A percentile compares a stretch with the other conserved stretches of the same genome.
Evolutionary conservation across 768 basidiomycete species (phyloP).

Genomic region (Boletellus ananiceps): DNA sequence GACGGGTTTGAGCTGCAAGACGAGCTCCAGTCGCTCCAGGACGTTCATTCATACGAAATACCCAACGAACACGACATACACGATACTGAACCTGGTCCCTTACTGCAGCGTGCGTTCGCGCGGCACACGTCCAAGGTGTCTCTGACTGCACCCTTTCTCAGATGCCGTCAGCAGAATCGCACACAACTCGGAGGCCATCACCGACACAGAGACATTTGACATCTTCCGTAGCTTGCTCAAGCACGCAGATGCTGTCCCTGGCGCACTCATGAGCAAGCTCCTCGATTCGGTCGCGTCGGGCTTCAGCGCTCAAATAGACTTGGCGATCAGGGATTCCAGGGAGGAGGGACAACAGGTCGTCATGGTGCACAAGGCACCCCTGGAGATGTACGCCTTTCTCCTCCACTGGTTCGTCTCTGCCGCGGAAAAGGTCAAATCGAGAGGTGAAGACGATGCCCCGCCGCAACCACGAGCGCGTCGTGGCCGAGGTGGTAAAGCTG

Average conservation of each 20-base stretch:
- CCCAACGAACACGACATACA: slow-evolving; percentile 62
- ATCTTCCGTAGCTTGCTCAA: slow-evolving; percentile 81
- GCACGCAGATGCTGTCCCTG: slow-evolving; percentile 57
- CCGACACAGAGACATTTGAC: slow-evolving; percentile 68
- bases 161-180: slow-evolving; percentile 82
- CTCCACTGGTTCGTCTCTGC: slow-evolving; percentile 86
- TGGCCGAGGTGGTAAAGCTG: slow-evolving; percentile 58
- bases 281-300: slow-evolving; percentile 84
- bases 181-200: slow-evolving; percentile 67
- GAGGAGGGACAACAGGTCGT: slow-evolving; percentile 60
- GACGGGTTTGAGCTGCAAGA: slow-evolving; percentile 72
- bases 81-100: slow-evolving; percentile 46
- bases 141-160: slow-evolving; percentile 27
- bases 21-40: slow-evolving; percentile 62
- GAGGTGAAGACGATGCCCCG: slow-evolving; percentile 44
- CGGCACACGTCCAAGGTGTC: background rate
- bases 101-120: slow-evolving; percentile 53
- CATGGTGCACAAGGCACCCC: slow-evolving; percentile 59
- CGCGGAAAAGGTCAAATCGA: slow-evolving; percentile 69
- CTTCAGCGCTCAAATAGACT: slow-evolving; percentile 67
- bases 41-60: slow-evolving; percentile 60
- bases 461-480: slow-evolving; percentile 48
- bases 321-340: slow-evolving; percentile 63
- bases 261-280: slow-evolving; percentile 72
- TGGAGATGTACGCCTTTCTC: slow-evolving; percentile 92